Evolutionary conservation across 495 filamentous ascomycete genomes (phyloP), one percentile per base, ranked within the genome.

Genomic region (Aspergillus sparsus): DNA sequence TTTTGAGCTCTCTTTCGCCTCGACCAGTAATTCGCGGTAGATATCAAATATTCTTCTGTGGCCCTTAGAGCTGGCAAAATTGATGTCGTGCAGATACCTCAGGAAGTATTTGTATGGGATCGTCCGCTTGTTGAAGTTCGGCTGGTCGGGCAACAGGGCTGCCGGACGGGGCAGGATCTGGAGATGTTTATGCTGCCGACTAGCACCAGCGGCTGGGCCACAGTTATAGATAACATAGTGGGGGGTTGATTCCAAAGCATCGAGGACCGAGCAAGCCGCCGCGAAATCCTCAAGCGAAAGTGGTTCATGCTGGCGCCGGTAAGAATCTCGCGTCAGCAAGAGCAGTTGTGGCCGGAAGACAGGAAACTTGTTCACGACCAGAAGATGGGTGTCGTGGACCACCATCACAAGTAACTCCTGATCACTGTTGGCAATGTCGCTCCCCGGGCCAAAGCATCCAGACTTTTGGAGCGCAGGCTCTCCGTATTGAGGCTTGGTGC

Each of bases 101-200:
- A 37, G 41, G 11, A 60, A 53, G 35, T 49, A 60, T 12, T 16
- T 36, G 13, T 32, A 60, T 32, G 49, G 49, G 18, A 53, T 50
- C 12, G 31, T 27, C 16, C 47, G 39, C 27, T 55, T 50, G 3
- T 51, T 44, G 51, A 57, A 62, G 44, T 61, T 55, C 1, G 55
- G 34, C 12, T 66, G 65, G 36, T 68, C 64, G 11, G 51, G 57
- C 36, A 66, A 67, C 5, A 57, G 39, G 2, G 52, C 55, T 7
- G 42, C 59, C 32, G 64, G 62, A 1, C 59, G 66, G 1, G 74
- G 71, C 42, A 79, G 51, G 16, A 80, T 49, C 33, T 80, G 77
- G 58, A 78, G 56, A 65, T 80, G 77, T 63, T 80, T 80, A 65
- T 80, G 77, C 57, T 71, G 59, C 18, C 77, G 53, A 59, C 75